A percentile compares a stretch with the other conserved stretches of the same genome.
Evolutionary conservation across 2,329 filamentous ascomycete species (phyloP).

Genomic region (Curvularia spicifera): DNA sequence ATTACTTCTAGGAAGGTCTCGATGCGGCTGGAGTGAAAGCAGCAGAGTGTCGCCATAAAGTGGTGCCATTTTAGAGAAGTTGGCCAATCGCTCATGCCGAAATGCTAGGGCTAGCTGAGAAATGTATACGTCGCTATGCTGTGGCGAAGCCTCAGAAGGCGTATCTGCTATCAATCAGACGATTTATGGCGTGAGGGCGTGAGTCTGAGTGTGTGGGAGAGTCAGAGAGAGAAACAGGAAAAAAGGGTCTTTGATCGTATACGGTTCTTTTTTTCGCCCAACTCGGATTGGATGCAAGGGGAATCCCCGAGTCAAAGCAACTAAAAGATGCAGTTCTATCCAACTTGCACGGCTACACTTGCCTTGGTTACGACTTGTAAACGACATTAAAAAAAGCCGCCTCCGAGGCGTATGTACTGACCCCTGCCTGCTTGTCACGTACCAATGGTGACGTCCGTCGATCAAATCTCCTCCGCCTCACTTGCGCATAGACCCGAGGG

Average conservation of each 20-base stretch:
- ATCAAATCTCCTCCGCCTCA: constrained; percentile 12
- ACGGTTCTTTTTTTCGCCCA: background rate
- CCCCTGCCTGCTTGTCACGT: constrained; percentile 4
- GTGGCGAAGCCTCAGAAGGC: background rate
- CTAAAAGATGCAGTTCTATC: constrained; percentile 2
- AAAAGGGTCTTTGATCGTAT: background rate
- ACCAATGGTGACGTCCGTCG: constrained; percentile 4
- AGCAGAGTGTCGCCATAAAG: background rate
- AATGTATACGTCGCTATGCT: background rate
- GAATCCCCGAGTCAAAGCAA: background rate
- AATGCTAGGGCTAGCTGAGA: background rate
- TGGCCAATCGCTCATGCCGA: background rate
- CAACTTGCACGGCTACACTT: background rate
- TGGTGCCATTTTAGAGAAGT: background rate
- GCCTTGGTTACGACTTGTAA: background rate
- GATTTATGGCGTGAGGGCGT: background rate
- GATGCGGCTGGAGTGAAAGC: background rate
- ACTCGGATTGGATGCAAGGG: background rate
- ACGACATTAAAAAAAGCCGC: background rate
- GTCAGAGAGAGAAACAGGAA: background rate
- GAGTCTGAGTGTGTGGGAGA: background rate
- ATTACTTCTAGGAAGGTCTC: background rate
- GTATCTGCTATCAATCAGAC: background rate
- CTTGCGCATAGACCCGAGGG: constrained; percentile 16
- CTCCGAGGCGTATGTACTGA: constrained; percentile 7